Evolutionary conservation across 768 basidiomycete species (phyloP).

Genomic region (Omphalotus guepiniiformis): DNA sequence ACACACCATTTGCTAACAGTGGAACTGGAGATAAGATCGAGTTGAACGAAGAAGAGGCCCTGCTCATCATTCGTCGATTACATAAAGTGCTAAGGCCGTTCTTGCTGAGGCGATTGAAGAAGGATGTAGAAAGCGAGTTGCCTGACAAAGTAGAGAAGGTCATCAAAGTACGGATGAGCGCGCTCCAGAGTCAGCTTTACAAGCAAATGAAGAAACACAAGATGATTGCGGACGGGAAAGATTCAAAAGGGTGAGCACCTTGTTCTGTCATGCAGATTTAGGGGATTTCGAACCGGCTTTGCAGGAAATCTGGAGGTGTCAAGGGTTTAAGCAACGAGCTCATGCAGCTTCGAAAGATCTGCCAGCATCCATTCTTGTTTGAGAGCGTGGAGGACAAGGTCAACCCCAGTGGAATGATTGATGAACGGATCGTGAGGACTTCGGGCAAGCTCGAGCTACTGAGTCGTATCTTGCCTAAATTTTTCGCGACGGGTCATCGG

Average conservation of each 20-base stretch:
- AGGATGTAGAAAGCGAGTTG: constrained; percentile 93
- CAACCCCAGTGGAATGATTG: constrained; percentile 75
- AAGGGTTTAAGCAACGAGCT: constrained; percentile 92
- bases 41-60: constrained; percentile 98
- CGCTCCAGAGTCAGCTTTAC: constrained; percentile 87
- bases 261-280: neutral
- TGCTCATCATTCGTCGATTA: constrained; percentile 93
- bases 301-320: constrained; percentile 70
- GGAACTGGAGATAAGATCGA: constrained; percentile 98
- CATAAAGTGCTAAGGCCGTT: constrained; percentile 96
- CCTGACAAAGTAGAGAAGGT: constrained; percentile 98
- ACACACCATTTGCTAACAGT: constrained; percentile 98
- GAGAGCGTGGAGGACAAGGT: constrained; percentile 94
- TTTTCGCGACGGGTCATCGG: constrained; percentile 88
- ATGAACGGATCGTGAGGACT: constrained; percentile 80
- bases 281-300: constrained; percentile 7
- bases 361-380: constrained; percentile 96
- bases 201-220: constrained; percentile 99
- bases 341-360: constrained; percentile 98
- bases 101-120: constrained; percentile 88
- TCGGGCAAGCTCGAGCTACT: constrained; percentile 95
- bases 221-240: constrained; percentile 86
- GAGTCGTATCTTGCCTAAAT: constrained; percentile 88
- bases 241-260: constrained; percentile 60
- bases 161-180: constrained; percentile 94